Evolutionary conservation across 345 rosid species (phyloP), one percentile per base, ranked within the genome.

Genomic region (Brassica incana): DNA sequence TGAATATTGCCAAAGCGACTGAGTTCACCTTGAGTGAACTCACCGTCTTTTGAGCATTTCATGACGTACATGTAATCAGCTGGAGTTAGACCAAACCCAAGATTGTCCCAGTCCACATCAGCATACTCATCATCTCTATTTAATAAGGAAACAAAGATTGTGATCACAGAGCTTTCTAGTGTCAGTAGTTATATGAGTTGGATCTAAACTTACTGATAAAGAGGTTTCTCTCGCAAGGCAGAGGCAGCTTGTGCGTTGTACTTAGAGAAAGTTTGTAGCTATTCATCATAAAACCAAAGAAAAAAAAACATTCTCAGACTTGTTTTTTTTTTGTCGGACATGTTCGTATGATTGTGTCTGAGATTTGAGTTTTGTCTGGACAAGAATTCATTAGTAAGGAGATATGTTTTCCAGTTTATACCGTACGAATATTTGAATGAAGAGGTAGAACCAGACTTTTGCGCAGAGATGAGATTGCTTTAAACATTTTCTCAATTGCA

Each of bases 81-180:
- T 9, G 95, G 91, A 20, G 30, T 74, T 71, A 90, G 64, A 56
- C 90, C 82, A 65, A 94, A 94, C 61, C 98, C 95, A 6, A 92
- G 92, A 60, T 86, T 90, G 65, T 92, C 95, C 97, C 97, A 94
- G 40, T 92, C 97, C 85, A 91, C 66, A 43, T 90, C 89, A 23
- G 86, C 97, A 74, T 88, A 88, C 74, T 87, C 92, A 74, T 87
- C 90, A 10, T 83, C 87, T 14, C 86, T 77, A 67, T 71, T 16
- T 12, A 50, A 50, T 50, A 50, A 0, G n/a, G 11, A 8, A 23
- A 71, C 54, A 56, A 38, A 1, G 12, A 59, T 4, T 65, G 12
- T 66, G 52, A 66, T 70, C 56, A 56, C 77, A 81, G 36, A 73
- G 67, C 48, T 16, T 67, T n/a, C n/a, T n/a, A n/a, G n/a, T n/a